Conservation (phyloP, 2,329 filamentous ascomycete genomes). For the Alternaria sp. region DNA sequence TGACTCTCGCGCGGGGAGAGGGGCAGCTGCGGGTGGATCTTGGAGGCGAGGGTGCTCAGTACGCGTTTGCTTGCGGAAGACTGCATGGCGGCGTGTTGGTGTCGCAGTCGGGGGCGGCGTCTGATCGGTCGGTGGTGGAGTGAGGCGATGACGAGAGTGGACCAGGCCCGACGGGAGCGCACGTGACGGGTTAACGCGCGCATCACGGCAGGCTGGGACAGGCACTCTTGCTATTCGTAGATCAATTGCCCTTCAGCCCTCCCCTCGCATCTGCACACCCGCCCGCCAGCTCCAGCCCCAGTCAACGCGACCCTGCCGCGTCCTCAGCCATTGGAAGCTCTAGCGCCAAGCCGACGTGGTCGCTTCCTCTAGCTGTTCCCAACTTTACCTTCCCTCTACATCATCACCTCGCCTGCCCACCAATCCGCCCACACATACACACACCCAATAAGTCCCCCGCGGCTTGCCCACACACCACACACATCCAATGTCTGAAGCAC, state of each 20-base stretch:
- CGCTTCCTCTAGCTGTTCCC: conserved; percentile 41
- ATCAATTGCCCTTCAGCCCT: conserved; percentile 13
- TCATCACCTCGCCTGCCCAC: conserved; percentile 40
- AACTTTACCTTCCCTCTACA: conserved; percentile 41
- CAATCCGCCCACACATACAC: conserved; percentile 31
- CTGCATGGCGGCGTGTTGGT: conserved; percentile 55
- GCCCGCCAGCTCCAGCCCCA: conserved; percentile 15
- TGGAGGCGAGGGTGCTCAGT: conserved; percentile 55
- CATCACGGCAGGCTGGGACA: conserved; percentile 14
- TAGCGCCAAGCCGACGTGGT: conserved; percentile 36
- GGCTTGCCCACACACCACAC: conserved; percentile 48
- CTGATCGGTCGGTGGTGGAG: not conserved
- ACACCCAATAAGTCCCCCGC: conserved; percentile 20
- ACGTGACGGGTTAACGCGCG: conserved; percentile 18
- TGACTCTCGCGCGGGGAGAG: conserved; percentile 64
- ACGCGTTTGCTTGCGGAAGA: conserved; percentile 51
- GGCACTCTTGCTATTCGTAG: conserved; percentile 8
- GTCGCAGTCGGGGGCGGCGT: conserved; percentile 2
- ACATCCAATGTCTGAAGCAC: conserved; percentile 88
- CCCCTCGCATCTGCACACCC: conserved; percentile 17
- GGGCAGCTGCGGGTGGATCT: conserved; percentile 61
- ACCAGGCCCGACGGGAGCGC: conserved; percentile 10
- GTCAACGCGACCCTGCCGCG: conserved; percentile 29
- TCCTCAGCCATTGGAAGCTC: conserved; percentile 24
- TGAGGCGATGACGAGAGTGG: conserved; percentile 16